phyloP scores from a whole-genome alignment of 768 basidiomycete species.

The Termitomyces sp. region DNA sequence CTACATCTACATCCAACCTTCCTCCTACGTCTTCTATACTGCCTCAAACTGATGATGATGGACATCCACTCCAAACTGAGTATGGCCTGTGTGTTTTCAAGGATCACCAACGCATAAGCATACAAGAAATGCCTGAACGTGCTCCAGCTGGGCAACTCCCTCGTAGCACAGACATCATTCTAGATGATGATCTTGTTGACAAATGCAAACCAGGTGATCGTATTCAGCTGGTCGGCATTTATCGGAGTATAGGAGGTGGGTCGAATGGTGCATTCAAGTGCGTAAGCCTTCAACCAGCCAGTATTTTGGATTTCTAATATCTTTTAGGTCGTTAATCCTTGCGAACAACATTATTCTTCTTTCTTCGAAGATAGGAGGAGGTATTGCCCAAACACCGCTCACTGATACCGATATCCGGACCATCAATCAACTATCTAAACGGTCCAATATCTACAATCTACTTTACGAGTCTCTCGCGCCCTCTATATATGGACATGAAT shows the following conservation, averaged over 20 bases:
- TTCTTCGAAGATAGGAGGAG: conserved; percentile 91
- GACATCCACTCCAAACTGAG: conserved; percentile 82
- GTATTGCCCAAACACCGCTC: conserved; percentile 87
- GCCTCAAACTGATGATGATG: conserved; percentile 90
- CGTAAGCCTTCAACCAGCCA: conserved; percentile 17
- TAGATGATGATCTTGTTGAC: conserved; percentile 97
- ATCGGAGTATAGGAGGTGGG: conserved; percentile 91
- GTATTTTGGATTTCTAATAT: conserved; percentile 7
- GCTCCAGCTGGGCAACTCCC: conserved; percentile 97
- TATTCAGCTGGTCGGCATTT: conserved; percentile 93
- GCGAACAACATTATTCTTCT: conserved; percentile 95
- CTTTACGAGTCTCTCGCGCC: conserved; percentile 95
- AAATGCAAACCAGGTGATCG: conserved; percentile 97
- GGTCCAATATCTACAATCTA: conserved; percentile 78
- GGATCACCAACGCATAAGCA: conserved; percentile 96
- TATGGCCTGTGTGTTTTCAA: conserved; percentile 88
- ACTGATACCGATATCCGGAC: conserved; percentile 93
- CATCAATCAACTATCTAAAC: conserved; percentile 91
- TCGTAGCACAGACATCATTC: conserved; percentile 90
- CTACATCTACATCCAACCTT: conserved; percentile 77
- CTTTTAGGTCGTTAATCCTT: conserved; percentile 76
- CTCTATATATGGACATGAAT: conserved; percentile 94
- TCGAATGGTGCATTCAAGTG: conserved; percentile 93
- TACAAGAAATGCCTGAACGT: conserved; percentile 99
- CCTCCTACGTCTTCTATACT: conserved; percentile 84